Base-by-base conservation (phyloP, 768 basidiomycete genomes). In the Mycena haematopus region DNA sequence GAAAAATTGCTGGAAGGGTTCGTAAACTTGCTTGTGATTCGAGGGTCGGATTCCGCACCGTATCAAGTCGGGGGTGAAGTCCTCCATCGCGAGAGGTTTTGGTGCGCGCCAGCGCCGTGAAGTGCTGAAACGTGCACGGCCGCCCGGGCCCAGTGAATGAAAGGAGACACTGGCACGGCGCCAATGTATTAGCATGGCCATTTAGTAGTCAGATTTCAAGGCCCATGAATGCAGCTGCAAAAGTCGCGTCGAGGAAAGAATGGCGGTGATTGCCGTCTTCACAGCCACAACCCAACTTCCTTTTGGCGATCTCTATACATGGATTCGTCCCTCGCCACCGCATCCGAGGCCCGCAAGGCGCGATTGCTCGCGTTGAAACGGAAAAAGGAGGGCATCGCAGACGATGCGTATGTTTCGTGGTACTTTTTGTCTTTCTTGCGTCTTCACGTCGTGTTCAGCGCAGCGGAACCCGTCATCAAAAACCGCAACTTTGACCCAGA, bases 401-500 rank as follows among this genome's bases (percentile, higher is more conserved):
- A 77, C 36, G 81, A 75, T 46, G 80, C 79, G 86, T 84, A 71
- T 66, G 86, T 58, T 71, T 73, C 14, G 65, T 33, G n/a, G 46
- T 24, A n/a, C 46, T 9, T 14, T 36, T 29, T 31, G 29, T 22
- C 31, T 27, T 29, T 35, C 29, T 33, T 24, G n/a, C 44, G 29
- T 52, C 40, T 21, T 38, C 42, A 27, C 40, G 46, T 29, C 52
- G 15, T 22, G 13, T 44, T 40, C 60, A 79, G 70, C 46, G 52
- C 69, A 31, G 70, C 77, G 46, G 82, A 82, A 66, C 78, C 86
- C 14, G 71, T 88, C 54, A 77, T 93, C 33, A 85, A 86, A 68
- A 85, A 78, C 66, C 86, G 96, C 36, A 96, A 96, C 71, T 99
- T 92, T 74, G 96, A 99, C 76, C 94, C 95, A 2, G 87, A 88